A percentile compares a stretch with the other conserved stretches of the same genome.
Conservation (phyloP, 768 basidiomycete genomes). For the Mycena olivaceomarginata region DNA sequence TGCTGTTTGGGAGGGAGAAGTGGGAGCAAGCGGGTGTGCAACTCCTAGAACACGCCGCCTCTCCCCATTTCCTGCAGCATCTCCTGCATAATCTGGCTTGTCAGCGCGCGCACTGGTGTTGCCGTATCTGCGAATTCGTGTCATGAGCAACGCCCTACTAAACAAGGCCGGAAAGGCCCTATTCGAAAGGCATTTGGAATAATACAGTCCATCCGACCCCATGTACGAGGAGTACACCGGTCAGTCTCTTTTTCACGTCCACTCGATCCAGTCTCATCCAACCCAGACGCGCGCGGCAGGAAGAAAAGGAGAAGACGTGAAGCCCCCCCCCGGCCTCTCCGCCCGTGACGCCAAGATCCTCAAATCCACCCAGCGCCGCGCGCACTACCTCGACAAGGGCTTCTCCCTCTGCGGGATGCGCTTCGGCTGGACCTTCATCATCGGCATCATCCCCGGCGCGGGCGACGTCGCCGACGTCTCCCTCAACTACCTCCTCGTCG, state of each 20-base stretch:
- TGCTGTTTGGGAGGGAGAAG: slow-evolving; percentile 22
- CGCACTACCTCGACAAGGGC: slow-evolving; percentile 92
- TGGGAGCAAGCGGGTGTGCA: slow-evolving; percentile 67
- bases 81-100: slow-evolving; percentile 78
- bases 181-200: slow-evolving; percentile 78
- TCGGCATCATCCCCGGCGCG: slow-evolving; percentile 82
- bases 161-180: slow-evolving; percentile 73
- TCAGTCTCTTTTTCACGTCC: neutral
- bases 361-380: slow-evolving; percentile 82
- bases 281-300: slow-evolving; percentile 67
- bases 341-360: slow-evolving; percentile 85
- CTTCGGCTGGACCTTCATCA: slow-evolving; percentile 92
- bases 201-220: slow-evolving; percentile 84
- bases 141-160: slow-evolving; percentile 49
- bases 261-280: neutral
- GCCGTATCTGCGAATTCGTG: slow-evolving; percentile 58
- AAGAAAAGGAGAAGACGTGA: slow-evolving; percentile 76
- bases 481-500: slow-evolving; percentile 86
- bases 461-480: slow-evolving; percentile 79
- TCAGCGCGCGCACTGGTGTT: slow-evolving; percentile 82
- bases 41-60: slow-evolving; percentile 76
- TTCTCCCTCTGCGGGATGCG: slow-evolving; percentile 87
- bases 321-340: slow-evolving; percentile 85
- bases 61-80: slow-evolving; percentile 85
- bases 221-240: slow-evolving; percentile 79